Percentiles rank a stretch among this genome's conserved stretches.
Conservation (phyloP, 306 rosid species). For the Lupinus albus region DNA sequence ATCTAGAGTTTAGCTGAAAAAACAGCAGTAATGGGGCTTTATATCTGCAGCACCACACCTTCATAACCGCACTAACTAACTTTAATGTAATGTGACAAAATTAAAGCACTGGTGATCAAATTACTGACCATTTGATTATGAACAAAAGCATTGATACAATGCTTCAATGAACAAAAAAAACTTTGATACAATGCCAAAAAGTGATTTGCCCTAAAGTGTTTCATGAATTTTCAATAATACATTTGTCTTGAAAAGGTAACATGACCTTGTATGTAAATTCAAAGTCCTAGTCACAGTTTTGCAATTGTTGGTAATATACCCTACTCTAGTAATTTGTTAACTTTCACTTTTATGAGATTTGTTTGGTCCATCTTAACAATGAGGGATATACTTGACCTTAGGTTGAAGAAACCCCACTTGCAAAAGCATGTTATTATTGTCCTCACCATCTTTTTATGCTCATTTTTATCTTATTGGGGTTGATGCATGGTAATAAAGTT, state of each 20-base stretch:
- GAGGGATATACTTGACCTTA: slow-evolving; percentile 5
- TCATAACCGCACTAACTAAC: too few relatives aligned
- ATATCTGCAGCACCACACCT: too few relatives aligned
- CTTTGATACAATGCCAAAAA: not conserved
- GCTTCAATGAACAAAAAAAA: not conserved
- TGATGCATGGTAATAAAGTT: slow-evolving; percentile 34
- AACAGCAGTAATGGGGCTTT: too few relatives aligned
- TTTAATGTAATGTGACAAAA: too few relatives aligned
- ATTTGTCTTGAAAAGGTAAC: not conserved
- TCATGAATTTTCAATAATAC: not conserved
- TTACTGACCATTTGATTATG: too few relatives aligned
- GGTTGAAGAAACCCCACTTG: slow-evolving; percentile 14
- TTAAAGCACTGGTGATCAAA: too few relatives aligned
- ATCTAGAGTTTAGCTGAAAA: too few relatives aligned
- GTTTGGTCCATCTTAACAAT: not conserved
- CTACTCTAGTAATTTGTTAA: slow-evolving; percentile 3
- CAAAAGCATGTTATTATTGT: slow-evolving; percentile 35
- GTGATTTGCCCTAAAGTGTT: not conserved
- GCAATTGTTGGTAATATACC: not conserved
- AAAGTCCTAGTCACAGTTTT: not conserved
- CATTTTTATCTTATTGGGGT: slow-evolving; percentile 32
- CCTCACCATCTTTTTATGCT: slow-evolving; percentile 21
- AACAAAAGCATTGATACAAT: too few relatives aligned
- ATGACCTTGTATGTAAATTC: not conserved
- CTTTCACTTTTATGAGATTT: not conserved